These are phyloP conservation scores for Flaveria sonorensis DNA, from an alignment of 129 eudicot genomes.

Conservation along the genomic window DNA sequence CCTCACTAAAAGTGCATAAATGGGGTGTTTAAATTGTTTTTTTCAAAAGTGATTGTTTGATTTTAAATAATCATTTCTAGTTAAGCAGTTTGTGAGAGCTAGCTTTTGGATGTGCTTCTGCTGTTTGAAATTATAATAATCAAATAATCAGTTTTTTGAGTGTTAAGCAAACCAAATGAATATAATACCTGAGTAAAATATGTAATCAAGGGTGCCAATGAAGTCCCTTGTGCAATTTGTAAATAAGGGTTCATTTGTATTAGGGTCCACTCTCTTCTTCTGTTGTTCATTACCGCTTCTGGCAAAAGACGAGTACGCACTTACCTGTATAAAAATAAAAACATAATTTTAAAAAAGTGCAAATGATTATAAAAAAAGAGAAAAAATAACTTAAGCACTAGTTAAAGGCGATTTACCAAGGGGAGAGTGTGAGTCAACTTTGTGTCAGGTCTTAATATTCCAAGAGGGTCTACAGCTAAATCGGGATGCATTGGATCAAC, in stretches of 20 bases:
- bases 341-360: not conserved
- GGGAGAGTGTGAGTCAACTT: conserved; percentile 76
- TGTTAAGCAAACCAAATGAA: not conserved
- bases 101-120: not conserved
- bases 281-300: conserved; percentile 62
- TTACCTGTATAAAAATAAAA: conserved; percentile 47
- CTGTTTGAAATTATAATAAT: conserved; percentile 8
- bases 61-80: not conserved
- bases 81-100: not conserved
- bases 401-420: conserved; percentile 46
- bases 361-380: not conserved
- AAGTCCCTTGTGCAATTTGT: conserved; percentile 82
- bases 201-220: conserved; percentile 79
- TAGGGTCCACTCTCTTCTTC: conserved; percentile 69
- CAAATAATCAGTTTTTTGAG: not conserved
- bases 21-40: not conserved
- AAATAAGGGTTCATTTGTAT: conserved; percentile 75
- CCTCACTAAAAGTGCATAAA: not conserved
- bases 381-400: not conserved
- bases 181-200: conserved; percentile 71
- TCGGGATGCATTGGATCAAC: conserved; percentile 83
- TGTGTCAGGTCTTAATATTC: conserved; percentile 58
- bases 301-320: conserved; percentile 80
- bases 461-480: conserved; percentile 72
- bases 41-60: not conserved